phyloP scores from a whole-genome alignment of 495 filamentous ascomycete genomes.

The Neurospora sp. region DNA sequence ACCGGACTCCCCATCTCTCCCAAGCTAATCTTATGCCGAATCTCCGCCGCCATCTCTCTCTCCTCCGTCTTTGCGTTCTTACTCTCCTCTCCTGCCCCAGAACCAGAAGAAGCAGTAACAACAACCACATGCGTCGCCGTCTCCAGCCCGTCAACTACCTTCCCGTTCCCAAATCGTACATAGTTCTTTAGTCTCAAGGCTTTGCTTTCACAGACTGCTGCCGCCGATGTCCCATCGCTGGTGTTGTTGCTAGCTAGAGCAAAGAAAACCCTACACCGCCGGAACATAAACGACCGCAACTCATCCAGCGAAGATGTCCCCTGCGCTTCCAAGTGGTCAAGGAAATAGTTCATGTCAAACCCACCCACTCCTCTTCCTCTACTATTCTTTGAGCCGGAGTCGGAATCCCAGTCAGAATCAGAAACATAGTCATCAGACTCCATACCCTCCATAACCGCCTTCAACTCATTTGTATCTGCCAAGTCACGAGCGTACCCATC shows the following conservation, averaged over 20 bases:
- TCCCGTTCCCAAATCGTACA: constrained; percentile 56
- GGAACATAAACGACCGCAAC: constrained; percentile 58
- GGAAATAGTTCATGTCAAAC: constrained; percentile 31
- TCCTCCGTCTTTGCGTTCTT: constrained; percentile 1
- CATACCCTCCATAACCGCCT: constrained; percentile 42
- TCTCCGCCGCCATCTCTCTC: constrained; percentile 28
- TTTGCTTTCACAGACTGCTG: constrained; percentile 4
- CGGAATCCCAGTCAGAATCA: not conserved
- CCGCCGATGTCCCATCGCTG: too few relatives aligned
- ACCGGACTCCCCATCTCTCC: constrained; percentile 28
- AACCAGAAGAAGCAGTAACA: constrained; percentile 2
- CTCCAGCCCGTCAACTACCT: constrained; percentile 33
- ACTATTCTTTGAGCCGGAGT: not conserved
- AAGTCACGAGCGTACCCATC: constrained; percentile 79
- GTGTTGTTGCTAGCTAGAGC: constrained; percentile 4
- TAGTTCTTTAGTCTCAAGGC: constrained; percentile 31
- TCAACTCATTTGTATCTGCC: constrained; percentile 49
- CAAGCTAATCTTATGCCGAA: constrained; percentile 34
- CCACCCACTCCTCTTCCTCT: not conserved
- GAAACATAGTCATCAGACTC: constrained; percentile 2
- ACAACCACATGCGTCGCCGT: constrained; percentile 60
- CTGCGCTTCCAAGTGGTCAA: constrained; percentile 45
- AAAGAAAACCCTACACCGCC: constrained; percentile 48
- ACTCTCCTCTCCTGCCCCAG: constrained; percentile 13
- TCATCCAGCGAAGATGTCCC: constrained; percentile 36